phyloP scores from a whole-genome alignment of 257 asterid species.

The Fraxinus anomala region DNA sequence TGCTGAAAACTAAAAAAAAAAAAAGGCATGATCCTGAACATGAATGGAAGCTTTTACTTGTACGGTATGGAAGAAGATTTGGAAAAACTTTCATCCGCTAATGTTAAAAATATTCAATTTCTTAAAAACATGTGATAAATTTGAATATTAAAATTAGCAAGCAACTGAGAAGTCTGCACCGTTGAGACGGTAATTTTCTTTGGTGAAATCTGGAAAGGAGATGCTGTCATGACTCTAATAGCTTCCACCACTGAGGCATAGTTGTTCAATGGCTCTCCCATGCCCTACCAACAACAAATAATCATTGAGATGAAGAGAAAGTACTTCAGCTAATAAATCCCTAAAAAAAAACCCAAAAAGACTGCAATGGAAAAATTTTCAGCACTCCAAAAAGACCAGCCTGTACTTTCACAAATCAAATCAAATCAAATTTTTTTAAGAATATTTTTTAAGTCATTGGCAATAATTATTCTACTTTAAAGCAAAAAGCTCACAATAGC shows the following conservation, averaged over 20 bases:
- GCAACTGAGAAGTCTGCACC: slow-evolving; percentile 42
- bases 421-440: neutral
- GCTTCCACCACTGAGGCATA: slow-evolving; percentile 84
- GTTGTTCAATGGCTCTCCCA: slow-evolving; percentile 94
- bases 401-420: slow-evolving; percentile 13
- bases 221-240: slow-evolving; percentile 73
- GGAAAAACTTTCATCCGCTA: neutral
- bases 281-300: slow-evolving; percentile 58
- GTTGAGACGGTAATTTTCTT: slow-evolving; percentile 88
- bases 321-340: neutral
- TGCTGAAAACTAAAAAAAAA: neutral
- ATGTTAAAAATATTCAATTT: neutral
- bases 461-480: slow-evolving; percentile 4
- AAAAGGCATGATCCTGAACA: neutral
- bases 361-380: neutral
- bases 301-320: slow-evolving; percentile 10
- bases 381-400: neutral
- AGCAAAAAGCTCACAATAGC: neutral
- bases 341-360: neutral
- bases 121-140: neutral
- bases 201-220: slow-evolving; percentile 84
- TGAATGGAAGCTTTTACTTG: neutral
- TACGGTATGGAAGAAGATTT: neutral
- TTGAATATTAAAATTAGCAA: slow-evolving; percentile 9
- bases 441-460: slow-evolving; percentile 10